These are phyloP conservation scores for Mucor sp. DNA, from an alignment of 371 early-diverging fungal species.

Conservation along the genomic window DNA sequence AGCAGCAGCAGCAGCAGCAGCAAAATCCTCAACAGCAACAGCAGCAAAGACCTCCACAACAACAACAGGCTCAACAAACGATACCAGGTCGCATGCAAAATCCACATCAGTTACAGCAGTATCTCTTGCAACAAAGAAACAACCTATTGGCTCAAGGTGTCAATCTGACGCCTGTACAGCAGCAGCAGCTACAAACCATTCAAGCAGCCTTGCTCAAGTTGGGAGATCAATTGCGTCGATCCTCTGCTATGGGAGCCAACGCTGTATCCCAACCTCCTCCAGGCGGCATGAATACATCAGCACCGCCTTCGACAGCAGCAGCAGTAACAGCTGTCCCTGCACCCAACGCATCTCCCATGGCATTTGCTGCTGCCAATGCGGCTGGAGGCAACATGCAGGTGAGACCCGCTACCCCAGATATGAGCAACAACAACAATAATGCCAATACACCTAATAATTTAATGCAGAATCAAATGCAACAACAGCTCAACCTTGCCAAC, in stretches of 20 bases:
- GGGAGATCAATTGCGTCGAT: conserved; percentile 25
- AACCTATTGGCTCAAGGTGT: conserved; percentile 14
- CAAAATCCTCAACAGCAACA: conserved; percentile 1
- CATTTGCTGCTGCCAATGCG: conserved; percentile 3
- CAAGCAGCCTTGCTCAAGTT: conserved; percentile 21
- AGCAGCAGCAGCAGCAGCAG: not conserved
- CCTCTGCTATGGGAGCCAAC: not conserved
- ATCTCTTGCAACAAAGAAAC: conserved; percentile 26
- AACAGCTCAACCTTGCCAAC: conserved; percentile 12
- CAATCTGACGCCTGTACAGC: conserved; percentile 20
- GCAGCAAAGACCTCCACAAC: conserved; percentile 3
- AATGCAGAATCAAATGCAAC: conserved; percentile 11
- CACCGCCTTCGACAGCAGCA: not conserved
- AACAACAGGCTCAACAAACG: conserved; percentile 5
- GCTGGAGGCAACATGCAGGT: conserved; percentile 3
- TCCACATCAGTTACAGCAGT: conserved; percentile 28
- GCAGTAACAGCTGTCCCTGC: not conserved
- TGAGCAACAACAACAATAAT: conserved; percentile 1
- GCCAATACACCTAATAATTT: conserved; percentile 7
- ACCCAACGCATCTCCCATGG: conserved; percentile 5
- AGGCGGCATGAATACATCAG: not conserved
- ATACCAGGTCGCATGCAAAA: conserved; percentile 22
- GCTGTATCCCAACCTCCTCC: not conserved
- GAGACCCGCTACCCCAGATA: conserved; percentile 7
- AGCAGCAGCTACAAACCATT: conserved; percentile 24